phyloP scores from a whole-genome alignment of 2,329 filamentous ascomycete species.

The Aspergillus cejpii region DNA sequence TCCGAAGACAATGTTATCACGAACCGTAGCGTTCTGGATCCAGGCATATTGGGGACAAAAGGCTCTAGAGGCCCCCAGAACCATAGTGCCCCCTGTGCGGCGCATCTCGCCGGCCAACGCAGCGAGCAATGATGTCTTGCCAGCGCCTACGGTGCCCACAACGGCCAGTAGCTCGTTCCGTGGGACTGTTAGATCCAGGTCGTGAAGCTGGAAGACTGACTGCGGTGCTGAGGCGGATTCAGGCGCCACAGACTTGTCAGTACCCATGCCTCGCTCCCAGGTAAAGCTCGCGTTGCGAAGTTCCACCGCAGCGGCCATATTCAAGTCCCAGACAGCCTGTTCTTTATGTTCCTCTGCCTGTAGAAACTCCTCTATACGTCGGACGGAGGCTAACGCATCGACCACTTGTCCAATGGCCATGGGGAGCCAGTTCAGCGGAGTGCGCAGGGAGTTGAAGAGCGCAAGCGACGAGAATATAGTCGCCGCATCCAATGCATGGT shows the following conservation, averaged over 20 bases:
- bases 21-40: conserved; percentile 78
- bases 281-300: conserved; percentile 71
- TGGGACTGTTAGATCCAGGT: neutral
- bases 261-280: conserved; percentile 43
- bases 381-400: conserved; percentile 78
- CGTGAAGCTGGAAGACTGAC: neutral
- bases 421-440: conserved; percentile 84
- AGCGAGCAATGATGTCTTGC: conserved; percentile 82
- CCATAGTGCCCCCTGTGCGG: conserved; percentile 54
- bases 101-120: conserved; percentile 90
- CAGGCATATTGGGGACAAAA: conserved; percentile 76
- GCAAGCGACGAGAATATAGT: conserved; percentile 87
- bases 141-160: conserved; percentile 63
- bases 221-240: neutral
- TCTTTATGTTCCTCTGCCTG: conserved; percentile 78
- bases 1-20: conserved; percentile 75
- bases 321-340: conserved; percentile 53
- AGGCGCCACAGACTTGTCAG: neutral
- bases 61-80: neutral
- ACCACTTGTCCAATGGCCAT: conserved; percentile 82
- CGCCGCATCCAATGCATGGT: conserved; percentile 65
- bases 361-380: conserved; percentile 81
- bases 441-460: conserved; percentile 82
- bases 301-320: conserved; percentile 55
- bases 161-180: conserved; percentile 51